A percentile compares a stretch with the other conserved stretches of the same genome.
Evolutionary conservation across 1,284 basidiomycete species (phyloP).

Genomic region (Sphaerobolus stellatus): DNA sequence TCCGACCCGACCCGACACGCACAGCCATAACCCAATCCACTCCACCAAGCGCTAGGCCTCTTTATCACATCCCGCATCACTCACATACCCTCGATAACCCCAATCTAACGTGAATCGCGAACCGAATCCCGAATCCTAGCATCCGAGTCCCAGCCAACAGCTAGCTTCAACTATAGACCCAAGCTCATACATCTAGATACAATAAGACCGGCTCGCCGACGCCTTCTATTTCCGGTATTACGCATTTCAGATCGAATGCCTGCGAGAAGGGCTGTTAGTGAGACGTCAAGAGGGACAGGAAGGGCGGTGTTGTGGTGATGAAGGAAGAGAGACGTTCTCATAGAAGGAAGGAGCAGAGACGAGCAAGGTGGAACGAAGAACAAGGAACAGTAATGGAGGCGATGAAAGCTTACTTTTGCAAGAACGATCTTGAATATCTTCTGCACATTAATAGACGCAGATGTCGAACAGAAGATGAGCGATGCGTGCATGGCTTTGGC

Average conservation of each 20-base stretch:
- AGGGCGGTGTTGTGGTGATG: too few relatives aligned
- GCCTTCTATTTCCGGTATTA: conserved; percentile 94
- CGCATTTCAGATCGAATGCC: conserved; percentile 90
- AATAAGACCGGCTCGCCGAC: conserved; percentile 91
- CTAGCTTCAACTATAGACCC: too few relatives aligned
- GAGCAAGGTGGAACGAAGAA: conserved; percentile 23
- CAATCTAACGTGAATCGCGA: too few relatives aligned
- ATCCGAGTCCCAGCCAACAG: background rate
- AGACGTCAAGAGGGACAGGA: too few relatives aligned
- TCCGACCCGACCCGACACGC: too few relatives aligned
- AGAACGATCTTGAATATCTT: conserved; percentile 99
- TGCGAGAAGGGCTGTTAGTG: conserved; percentile 3
- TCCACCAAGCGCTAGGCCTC: too few relatives aligned
- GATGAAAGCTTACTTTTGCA: conserved; percentile 50
- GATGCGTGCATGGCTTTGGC: conserved; percentile 98
- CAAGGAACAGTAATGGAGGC: background rate
- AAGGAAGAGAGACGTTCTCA: too few relatives aligned
- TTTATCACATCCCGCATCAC: too few relatives aligned
- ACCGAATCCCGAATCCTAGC: background rate
- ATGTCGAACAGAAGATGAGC: conserved; percentile 96
- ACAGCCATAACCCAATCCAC: too few relatives aligned
- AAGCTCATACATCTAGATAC: conserved; percentile 79
- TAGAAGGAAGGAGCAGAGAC: too few relatives aligned
- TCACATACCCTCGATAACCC: too few relatives aligned
- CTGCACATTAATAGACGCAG: conserved; percentile 97